phyloP scores from a whole-genome alignment of 139 green algal species.

The Haematococcus lacustris region DNA sequence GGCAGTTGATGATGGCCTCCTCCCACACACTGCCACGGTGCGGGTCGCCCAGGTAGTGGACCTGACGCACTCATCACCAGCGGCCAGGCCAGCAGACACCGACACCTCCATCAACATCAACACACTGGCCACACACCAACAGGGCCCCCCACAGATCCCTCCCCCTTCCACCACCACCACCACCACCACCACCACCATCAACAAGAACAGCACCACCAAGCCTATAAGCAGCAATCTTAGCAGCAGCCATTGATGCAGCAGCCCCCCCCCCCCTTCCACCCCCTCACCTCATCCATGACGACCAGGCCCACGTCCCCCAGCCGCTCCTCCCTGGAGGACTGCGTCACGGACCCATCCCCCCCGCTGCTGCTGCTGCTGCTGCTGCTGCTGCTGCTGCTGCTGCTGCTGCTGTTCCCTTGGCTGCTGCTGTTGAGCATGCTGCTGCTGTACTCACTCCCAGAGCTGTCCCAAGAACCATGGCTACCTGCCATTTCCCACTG shows the following conservation, averaged over 20 bases:
- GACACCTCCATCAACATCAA: slow-evolving; percentile 13
- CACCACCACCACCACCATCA: background rate
- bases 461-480: no score
- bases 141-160: background rate
- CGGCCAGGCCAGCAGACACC: background rate
- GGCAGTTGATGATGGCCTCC: slow-evolving; percentile 96
- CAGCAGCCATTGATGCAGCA: no score
- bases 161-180: background rate
- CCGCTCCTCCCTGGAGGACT: slow-evolving; percentile 33
- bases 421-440: no score
- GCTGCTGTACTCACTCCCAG: no score
- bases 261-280: no score
- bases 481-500: no score
- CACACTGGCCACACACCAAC: background rate
- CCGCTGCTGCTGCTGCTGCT: no score
- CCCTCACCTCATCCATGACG: slow-evolving; percentile 89
- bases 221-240: no score
- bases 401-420: no score
- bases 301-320: slow-evolving; percentile 79
- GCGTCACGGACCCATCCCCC: no score
- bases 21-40: slow-evolving; percentile 89
- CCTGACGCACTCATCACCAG: slow-evolving; percentile 30
- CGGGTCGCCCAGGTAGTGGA: slow-evolving; percentile 80
- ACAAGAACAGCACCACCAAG: no score
- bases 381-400: no score